Percentiles rank a stretch among this genome's conserved stretches.
Conservation (phyloP, 805 yeast genomes). For the Alloascoidea africana region DNA sequence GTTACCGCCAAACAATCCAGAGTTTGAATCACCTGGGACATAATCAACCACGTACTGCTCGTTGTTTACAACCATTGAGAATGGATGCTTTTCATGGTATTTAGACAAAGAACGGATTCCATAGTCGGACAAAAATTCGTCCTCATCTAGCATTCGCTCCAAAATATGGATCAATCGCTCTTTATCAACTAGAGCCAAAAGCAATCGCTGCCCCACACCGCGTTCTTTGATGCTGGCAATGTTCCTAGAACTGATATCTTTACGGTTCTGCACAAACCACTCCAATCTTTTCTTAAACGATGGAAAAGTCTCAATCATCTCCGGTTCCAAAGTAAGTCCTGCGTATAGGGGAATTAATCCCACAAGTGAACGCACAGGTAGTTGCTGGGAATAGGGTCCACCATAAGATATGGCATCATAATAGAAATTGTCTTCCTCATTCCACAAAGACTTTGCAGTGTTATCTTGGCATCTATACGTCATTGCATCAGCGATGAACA, state of each 20-base stretch:
- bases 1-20: constrained; percentile 92
- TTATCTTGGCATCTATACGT: constrained; percentile 38
- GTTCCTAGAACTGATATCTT: constrained; percentile 59
- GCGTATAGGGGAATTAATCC: constrained; percentile 90
- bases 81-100: constrained; percentile 74
- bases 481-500: constrained; percentile 89
- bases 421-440: constrained; percentile 75
- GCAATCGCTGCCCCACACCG: constrained; percentile 72
- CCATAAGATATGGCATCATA: constrained; percentile 87
- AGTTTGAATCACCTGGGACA: constrained; percentile 79
- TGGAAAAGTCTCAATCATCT: constrained; percentile 60
- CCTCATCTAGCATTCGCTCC: constrained; percentile 70
- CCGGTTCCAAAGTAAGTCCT: constrained; percentile 76
- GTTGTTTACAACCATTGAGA: constrained; percentile 71
- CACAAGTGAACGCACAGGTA: constrained; percentile 80
- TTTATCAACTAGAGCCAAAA: constrained; percentile 66
- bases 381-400: constrained; percentile 40
- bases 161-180: constrained; percentile 67
- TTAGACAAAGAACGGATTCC: constrained; percentile 86
- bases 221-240: constrained; percentile 68
- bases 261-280: constrained; percentile 68
- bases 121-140: constrained; percentile 68
- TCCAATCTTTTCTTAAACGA: constrained; percentile 68
- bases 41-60: constrained; percentile 54
- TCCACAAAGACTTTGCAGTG: constrained; percentile 65